Evolutionary conservation across 441 rosid species (phyloP), one percentile per base, ranked within the genome.

Genomic region (Erysimum cheiri): DNA sequence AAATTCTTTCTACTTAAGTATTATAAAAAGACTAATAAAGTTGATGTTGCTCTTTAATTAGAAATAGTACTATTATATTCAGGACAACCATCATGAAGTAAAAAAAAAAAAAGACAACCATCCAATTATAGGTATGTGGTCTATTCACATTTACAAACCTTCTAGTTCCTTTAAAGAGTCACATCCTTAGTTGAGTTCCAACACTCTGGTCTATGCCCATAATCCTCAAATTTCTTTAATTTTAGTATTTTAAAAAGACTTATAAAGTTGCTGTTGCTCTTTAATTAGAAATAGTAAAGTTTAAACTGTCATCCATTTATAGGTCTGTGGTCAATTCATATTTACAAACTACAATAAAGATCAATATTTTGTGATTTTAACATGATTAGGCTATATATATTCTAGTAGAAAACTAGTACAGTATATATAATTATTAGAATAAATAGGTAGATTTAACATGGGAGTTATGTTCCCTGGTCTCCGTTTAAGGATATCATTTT

Each of bases 401-500:
- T 35, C 35, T 17, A 11, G 60, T 17, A n/a, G 36, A 53, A 29
- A 53, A 3, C 11, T 22, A 39, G 12, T n/a, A n/a, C n/a, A n/a
- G n/a, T n/a, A n/a, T 24, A 13, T 39, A 13, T 22, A n/a, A 40
- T 40, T 8, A 40, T 40, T 40, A 36, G 22, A 62, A 26, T 46
- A 55, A 33, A 24, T 54, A 64, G 50, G 24, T 44, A 36, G 41
- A 35, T 26, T 56, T 72, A 15, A 26, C 33, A 64, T 64, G 60
- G 8, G 36, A 58, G 28, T 59, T 44, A 60, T 73, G 72, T 52
- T 60, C 77, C 63, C 63, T 52, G 12, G 77, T 74, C 73, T 67
- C n/a, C 73, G 1, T 74, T 74, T 67, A 74, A 74, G 77, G 77
- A 67, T 67, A 74, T 67, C 61, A 65, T 65, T 65, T 41, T 40